Conservation (phyloP, 1,139 yeast species). For the Nakaseomyces glabratus region DNA sequence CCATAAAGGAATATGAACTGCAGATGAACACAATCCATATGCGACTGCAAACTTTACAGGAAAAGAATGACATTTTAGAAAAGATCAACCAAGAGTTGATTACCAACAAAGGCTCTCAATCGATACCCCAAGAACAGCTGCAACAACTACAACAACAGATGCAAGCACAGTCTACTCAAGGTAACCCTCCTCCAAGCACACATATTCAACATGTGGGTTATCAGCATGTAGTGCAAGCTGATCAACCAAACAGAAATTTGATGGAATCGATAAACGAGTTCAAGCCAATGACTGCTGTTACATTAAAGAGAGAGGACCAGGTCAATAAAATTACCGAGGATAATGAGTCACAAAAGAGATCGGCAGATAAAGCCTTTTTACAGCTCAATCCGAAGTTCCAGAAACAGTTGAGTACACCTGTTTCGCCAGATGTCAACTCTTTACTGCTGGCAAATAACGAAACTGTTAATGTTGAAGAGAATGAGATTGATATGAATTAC, state of each 20-base stretch:
- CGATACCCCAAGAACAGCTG: no score
- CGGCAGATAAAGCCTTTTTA: neutral
- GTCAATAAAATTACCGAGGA: neutral
- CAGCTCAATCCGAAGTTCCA: neutral
- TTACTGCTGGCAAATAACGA: constrained; percentile 2
- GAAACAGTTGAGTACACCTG: constrained; percentile 3
- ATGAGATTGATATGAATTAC: constrained; percentile 6
- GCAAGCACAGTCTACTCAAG: neutral
- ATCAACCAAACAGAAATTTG: constrained; percentile 15
- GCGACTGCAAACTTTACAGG: constrained; percentile 1
- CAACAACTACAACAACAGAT: constrained; percentile 1
- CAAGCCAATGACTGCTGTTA: constrained; percentile 55
- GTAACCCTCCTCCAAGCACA: neutral
- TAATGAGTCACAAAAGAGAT: neutral
- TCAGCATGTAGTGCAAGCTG: no score
- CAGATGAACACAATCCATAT: constrained; percentile 4
- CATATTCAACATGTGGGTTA: no score
- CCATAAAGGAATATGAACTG: constrained; percentile 66
- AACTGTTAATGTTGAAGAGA: constrained; percentile 2
- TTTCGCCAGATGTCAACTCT: constrained; percentile 3
- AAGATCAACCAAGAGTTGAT: constrained; percentile 5
- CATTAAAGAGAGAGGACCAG: constrained; percentile 33
- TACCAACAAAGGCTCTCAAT: no score
- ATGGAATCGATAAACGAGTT: constrained; percentile 37
- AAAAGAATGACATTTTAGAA: constrained; percentile 3